Conservation (phyloP, 78 protist genomes). For the Dictyostelium brefeldianum region DNA sequence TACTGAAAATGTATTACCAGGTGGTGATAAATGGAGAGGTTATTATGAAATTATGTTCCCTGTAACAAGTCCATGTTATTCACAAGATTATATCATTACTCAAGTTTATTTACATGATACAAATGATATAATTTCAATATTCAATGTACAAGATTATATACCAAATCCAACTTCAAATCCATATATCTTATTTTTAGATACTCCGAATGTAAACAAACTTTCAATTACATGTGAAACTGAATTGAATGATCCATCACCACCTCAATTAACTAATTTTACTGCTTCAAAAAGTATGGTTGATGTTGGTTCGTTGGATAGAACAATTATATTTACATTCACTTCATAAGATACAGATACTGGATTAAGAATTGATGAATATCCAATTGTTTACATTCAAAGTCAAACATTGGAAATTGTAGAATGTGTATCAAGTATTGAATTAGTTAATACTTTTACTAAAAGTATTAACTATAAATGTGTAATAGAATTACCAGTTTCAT, state of each 20-base stretch:
- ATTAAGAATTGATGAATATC: background rate
- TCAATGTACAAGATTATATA: background rate
- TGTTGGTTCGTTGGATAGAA: background rate
- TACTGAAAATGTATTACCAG: background rate
- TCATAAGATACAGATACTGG: background rate
- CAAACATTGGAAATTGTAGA: too few species aligned
- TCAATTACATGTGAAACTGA: background rate
- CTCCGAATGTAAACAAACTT: background rate
- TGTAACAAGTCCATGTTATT: background rate
- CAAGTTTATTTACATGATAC: background rate
- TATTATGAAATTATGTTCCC: background rate
- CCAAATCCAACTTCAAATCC: background rate
- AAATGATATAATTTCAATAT: background rate
- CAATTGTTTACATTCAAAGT: conserved; percentile 14
- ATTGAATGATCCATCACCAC: background rate
- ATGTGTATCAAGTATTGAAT: too few species aligned
- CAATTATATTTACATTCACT: background rate
- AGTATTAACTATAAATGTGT: background rate
- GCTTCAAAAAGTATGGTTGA: background rate
- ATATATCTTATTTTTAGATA: background rate
- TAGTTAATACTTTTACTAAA: too few species aligned
- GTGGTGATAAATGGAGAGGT: background rate
- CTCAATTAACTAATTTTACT: background rate
- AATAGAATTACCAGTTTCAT: background rate
- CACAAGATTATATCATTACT: background rate